A percentile compares a stretch with the other conserved stretches of the same genome.
These are phyloP conservation scores for Rhododendron griersonianum DNA, from an alignment of 148 eudicot genomes.

Conservation along the genomic window DNA sequence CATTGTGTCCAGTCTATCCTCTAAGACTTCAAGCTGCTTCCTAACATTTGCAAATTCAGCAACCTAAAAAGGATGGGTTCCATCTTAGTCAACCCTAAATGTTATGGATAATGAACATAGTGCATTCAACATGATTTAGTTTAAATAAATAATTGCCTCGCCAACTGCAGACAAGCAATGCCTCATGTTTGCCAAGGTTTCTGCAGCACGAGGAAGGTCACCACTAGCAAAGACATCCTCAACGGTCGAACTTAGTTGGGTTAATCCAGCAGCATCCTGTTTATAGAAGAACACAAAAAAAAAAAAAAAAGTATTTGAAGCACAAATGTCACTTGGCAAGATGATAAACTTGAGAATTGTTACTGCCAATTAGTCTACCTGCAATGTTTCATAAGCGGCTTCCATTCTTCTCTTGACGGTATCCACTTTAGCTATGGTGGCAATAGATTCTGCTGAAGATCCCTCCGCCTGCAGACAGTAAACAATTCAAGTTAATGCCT, in stretches of 20 bases:
- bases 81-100: not conserved
- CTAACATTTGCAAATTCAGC: conserved; percentile 97
- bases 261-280: conserved; percentile 95
- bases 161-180: conserved; percentile 95
- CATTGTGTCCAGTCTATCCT: conserved; percentile 97
- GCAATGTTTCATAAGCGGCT: conserved; percentile 91
- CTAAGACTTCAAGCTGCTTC: conserved; percentile 95
- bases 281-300: conserved; percentile 10
- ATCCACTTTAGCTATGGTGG: conserved; percentile 88
- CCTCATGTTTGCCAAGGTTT: conserved; percentile 96
- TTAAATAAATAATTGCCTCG: conserved; percentile 47
- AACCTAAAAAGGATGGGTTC: conserved; percentile 51
- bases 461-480: conserved; percentile 73
- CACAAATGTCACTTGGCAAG: not conserved
- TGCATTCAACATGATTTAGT: not conserved
- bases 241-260: conserved; percentile 90
- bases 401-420: conserved; percentile 95
- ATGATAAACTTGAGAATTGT: not conserved
- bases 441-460: conserved; percentile 91
- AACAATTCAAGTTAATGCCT: not conserved
- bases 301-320: conserved; percentile 10
- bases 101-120: not conserved
- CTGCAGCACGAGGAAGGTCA: conserved; percentile 95
- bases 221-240: conserved; percentile 99
- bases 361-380: conserved; percentile 35